Conservation (phyloP, 148 eudicot species). For the Amaranthus cruentus region DNA sequence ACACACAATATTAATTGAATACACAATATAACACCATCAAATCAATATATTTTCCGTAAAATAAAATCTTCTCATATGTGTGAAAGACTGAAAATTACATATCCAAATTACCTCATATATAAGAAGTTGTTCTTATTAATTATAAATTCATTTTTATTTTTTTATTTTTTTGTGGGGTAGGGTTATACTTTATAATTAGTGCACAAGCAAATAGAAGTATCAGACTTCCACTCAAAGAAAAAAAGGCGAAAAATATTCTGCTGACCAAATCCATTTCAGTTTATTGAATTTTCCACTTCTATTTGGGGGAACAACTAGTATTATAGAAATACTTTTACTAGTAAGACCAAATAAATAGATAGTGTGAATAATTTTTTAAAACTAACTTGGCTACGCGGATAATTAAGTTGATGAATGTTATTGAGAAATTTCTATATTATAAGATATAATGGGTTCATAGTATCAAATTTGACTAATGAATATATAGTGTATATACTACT, state of each 20-base stretch:
- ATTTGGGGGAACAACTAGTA: neutral
- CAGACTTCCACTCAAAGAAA: no score
- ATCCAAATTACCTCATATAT: neutral
- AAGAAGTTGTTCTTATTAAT: neutral
- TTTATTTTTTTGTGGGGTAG: neutral
- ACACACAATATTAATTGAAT: no score
- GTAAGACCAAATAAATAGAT: neutral
- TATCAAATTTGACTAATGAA: neutral
- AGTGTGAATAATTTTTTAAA: neutral
- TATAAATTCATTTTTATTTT: constrained; percentile 4
- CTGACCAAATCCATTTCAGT: no score
- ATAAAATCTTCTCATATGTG: no score
- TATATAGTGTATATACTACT: neutral
- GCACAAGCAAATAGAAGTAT: no score
- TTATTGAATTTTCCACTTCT: neutral
- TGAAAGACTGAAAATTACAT: no score
- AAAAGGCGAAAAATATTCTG: no score
- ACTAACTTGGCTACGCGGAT: neutral
- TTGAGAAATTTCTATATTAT: neutral
- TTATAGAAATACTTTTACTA: neutral
- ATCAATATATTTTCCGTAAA: no score
- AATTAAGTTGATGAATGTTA: neutral
- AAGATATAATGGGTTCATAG: neutral
- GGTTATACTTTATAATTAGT: no score
- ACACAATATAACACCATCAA: no score